phyloP scores from a whole-genome alignment of 805 yeast species.

The Yarrowia divulgata region DNA sequence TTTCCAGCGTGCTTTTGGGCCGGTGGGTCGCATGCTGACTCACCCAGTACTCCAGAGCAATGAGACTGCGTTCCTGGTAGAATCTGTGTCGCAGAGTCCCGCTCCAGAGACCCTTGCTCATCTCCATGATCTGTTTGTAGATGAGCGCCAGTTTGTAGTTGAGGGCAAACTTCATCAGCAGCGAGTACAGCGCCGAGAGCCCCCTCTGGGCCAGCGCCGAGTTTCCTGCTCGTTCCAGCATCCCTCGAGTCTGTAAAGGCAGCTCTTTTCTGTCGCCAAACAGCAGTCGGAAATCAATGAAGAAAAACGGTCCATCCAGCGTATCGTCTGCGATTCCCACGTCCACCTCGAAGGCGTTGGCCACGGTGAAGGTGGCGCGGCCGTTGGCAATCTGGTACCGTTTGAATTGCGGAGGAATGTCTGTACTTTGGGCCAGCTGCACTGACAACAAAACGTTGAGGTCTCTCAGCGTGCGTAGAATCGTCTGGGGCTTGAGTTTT shows the following conservation, averaged over 20 bases:
- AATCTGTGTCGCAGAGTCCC: conserved; percentile 66
- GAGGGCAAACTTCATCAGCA: conserved; percentile 66
- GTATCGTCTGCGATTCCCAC: conserved; percentile 75
- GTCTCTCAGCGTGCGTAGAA: conserved; percentile 67
- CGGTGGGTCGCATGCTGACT: conserved; percentile 49
- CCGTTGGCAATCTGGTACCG: conserved; percentile 78
- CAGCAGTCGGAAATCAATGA: conserved; percentile 75
- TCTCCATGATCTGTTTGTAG: conserved; percentile 61
- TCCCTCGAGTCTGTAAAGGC: conserved; percentile 50
- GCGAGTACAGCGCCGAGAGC: conserved; percentile 61
- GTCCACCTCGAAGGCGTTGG: conserved; percentile 73
- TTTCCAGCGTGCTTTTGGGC: conserved; percentile 63
- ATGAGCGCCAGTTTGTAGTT: conserved; percentile 68
- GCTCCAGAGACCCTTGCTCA: conserved; percentile 64
- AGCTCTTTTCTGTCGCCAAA: conserved; percentile 51
- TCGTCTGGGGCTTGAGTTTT: conserved; percentile 61
- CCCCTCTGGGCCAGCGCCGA: conserved; percentile 57
- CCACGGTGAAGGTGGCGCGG: conserved; percentile 68
- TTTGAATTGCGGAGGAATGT: conserved; percentile 68
- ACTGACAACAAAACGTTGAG: conserved; percentile 76
- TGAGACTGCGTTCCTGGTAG: conserved; percentile 60
- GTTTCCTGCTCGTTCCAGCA: conserved; percentile 65
- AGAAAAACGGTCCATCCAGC: conserved; percentile 70
- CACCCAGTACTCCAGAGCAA: conserved; percentile 72
- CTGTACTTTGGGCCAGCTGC: conserved; percentile 68